phyloP scores from a whole-genome alignment of 306 rosid species.

The Cicer pinnatifidum region DNA sequence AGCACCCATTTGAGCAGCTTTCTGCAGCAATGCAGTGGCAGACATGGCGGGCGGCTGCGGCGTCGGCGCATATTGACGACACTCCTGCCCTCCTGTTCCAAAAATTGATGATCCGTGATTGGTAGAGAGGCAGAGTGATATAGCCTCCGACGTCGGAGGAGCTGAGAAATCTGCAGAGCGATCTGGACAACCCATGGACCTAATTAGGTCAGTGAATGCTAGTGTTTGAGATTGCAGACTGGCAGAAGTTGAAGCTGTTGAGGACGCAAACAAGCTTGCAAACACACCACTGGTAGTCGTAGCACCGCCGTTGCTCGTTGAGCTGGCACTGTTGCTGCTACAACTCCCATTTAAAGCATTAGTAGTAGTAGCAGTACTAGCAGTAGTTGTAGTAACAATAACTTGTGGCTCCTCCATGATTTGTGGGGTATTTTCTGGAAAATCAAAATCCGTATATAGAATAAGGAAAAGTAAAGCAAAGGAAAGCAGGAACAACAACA shows the following conservation, averaged over 20 bases:
- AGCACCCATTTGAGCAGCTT: slow-evolving; percentile 93
- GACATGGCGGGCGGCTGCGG: slow-evolving; percentile 88
- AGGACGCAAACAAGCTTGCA: slow-evolving; percentile 80
- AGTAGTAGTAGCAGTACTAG: slow-evolving; percentile 21
- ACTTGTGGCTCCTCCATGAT: slow-evolving; percentile 58
- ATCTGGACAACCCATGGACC: slow-evolving; percentile 60
- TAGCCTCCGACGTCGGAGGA: slow-evolving; percentile 64
- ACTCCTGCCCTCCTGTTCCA: slow-evolving; percentile 66
- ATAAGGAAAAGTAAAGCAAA: not conserved
- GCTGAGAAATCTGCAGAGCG: slow-evolving; percentile 52
- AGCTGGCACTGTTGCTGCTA: slow-evolving; percentile 58
- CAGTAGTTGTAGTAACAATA: slow-evolving; percentile 1
- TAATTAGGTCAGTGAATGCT: slow-evolving; percentile 63
- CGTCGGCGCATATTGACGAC: slow-evolving; percentile 58
- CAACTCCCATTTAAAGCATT: slow-evolving; percentile 54
- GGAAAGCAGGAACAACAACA: not conserved
- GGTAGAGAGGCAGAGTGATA: slow-evolving; percentile 82
- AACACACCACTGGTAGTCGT: slow-evolving; percentile 60
- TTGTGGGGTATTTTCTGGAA: slow-evolving; percentile 53
- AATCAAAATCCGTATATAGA: slow-evolving; percentile 43
- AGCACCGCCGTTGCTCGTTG: slow-evolving; percentile 61
- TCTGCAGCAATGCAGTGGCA: slow-evolving; percentile 92
- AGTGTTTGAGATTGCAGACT: slow-evolving; percentile 60
- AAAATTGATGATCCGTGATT: slow-evolving; percentile 67
- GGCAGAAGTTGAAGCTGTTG: slow-evolving; percentile 56